A percentile compares a stretch with the other conserved stretches of the same genome.
These are phyloP conservation scores for Fonsecaea monophora DNA, from an alignment of 2,329 filamentous ascomycete genomes.

Conservation along the genomic window DNA sequence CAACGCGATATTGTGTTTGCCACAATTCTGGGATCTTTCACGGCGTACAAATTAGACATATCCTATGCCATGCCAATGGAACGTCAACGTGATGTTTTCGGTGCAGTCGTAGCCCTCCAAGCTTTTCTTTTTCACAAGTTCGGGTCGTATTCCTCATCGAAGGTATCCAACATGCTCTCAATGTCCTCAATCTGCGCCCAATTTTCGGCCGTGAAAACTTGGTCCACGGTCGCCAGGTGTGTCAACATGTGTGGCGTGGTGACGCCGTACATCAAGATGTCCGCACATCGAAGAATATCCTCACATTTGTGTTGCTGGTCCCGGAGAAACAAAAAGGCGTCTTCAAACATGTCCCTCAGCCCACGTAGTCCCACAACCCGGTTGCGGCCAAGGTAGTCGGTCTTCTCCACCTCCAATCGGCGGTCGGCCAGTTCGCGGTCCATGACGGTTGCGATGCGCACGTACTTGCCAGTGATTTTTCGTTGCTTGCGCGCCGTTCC, in stretches of 20 bases:
- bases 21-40: slow-evolving; percentile 1
- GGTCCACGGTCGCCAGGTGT: neutral
- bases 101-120: neutral
- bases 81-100: neutral
- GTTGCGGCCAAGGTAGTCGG: slow-evolving; percentile 20
- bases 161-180: slow-evolving; percentile 14
- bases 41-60: slow-evolving; percentile 1
- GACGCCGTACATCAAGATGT: neutral
- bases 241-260: neutral
- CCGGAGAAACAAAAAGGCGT: neutral
- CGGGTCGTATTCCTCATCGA: slow-evolving; percentile 10
- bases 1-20: neutral
- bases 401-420: slow-evolving; percentile 23
- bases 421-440: slow-evolving; percentile 3
- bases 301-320: slow-evolving; percentile 5
- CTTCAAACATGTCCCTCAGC: slow-evolving; percentile 9
- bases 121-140: neutral
- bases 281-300: slow-evolving; percentile 2
- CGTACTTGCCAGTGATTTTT: slow-evolving; percentile 12
- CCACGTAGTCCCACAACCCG: slow-evolving; percentile 8
- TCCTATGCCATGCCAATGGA: slow-evolving; percentile 1
- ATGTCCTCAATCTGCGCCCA: slow-evolving; percentile 14
- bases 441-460: slow-evolving; percentile 8
- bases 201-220: neutral
- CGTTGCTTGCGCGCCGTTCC: slow-evolving; percentile 28